A percentile compares a stretch with the other conserved stretches of the same genome.
phyloP scores from a whole-genome alignment of 768 basidiomycete species.

The Tricholomella constricta region DNA sequence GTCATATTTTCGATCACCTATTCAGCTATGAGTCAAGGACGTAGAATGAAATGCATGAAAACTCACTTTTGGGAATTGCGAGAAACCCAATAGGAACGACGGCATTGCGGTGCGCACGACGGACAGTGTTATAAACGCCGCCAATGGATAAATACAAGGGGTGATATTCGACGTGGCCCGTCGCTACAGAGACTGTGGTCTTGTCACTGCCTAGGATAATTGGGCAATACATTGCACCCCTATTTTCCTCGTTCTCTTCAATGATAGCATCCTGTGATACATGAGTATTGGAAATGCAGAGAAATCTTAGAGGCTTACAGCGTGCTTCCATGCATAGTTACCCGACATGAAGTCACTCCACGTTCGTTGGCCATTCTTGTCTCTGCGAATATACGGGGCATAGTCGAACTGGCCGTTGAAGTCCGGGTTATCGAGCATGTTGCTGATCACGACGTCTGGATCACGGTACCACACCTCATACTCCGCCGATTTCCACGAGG shows the following conservation, averaged over 20 bases:
- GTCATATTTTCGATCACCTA: conserved; percentile 6
- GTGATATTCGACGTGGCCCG: conserved; percentile 17
- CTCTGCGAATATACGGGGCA: conserved; percentile 23
- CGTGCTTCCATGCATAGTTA: conserved; percentile 32
- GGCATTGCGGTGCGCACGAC: conserved; percentile 15
- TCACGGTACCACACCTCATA: conserved; percentile 28
- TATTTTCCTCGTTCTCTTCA: conserved; percentile 4
- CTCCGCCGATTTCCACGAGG: conserved; percentile 21
- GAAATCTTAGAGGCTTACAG: conserved; percentile 9
- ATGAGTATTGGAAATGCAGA: conserved; percentile 3
- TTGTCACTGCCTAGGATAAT: conserved; percentile 30
- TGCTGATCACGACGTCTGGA: conserved; percentile 20
- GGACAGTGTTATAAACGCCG: conserved; percentile 4
- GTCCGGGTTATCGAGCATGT: conserved; percentile 30
- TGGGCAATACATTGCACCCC: conserved; percentile 19
- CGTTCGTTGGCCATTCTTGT: conserved; percentile 13
- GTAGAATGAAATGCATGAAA: not conserved
- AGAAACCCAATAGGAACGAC: conserved; percentile 18
- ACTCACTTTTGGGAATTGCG: conserved; percentile 27
- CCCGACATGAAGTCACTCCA: conserved; percentile 37
- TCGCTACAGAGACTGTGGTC: conserved; percentile 27
- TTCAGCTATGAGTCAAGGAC: not conserved
- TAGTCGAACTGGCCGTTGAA: conserved; percentile 27
- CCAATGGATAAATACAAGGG: conserved; percentile 13
- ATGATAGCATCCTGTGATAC: conserved; percentile 2